phyloP scores from a whole-genome alignment of 306 rosid species.

The Casuarina glauca region DNA sequence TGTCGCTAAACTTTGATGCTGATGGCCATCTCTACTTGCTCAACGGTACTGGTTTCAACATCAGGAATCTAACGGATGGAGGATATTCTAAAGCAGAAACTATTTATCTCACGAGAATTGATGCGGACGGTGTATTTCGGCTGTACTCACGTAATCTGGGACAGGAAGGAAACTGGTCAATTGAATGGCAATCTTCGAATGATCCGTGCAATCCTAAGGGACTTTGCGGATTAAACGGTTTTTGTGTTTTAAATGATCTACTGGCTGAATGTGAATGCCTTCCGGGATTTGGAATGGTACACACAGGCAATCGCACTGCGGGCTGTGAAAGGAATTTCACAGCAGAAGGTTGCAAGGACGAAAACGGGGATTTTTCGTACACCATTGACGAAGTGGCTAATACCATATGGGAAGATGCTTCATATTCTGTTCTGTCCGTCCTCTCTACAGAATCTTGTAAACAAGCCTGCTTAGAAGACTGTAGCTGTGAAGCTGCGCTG shows the following conservation, averaged over 20 bases:
- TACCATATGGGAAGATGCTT: background rate
- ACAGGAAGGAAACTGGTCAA: background rate
- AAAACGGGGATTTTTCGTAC: background rate
- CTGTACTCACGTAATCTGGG: background rate
- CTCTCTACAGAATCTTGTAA: background rate
- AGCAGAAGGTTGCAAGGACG: background rate
- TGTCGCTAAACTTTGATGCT: slow-evolving; percentile 8
- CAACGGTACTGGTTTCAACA: background rate
- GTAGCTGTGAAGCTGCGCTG: background rate
- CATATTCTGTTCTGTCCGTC: background rate
- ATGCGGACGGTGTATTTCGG: background rate
- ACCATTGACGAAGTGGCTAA: background rate
- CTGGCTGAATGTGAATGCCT: background rate
- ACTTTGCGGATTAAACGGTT: background rate
- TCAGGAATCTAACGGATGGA: background rate
- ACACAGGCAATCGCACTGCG: background rate
- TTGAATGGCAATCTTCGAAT: background rate
- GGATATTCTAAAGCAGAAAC: background rate
- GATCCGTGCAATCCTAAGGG: background rate
- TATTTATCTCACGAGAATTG: background rate
- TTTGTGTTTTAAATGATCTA: background rate
- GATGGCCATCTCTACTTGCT: background rate
- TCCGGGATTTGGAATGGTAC: background rate
- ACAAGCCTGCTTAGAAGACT: background rate
- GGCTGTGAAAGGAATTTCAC: slow-evolving; percentile 18